Conservation (phyloP, 352 stramenopile genomes). For the Globisporangium polare region DNA sequence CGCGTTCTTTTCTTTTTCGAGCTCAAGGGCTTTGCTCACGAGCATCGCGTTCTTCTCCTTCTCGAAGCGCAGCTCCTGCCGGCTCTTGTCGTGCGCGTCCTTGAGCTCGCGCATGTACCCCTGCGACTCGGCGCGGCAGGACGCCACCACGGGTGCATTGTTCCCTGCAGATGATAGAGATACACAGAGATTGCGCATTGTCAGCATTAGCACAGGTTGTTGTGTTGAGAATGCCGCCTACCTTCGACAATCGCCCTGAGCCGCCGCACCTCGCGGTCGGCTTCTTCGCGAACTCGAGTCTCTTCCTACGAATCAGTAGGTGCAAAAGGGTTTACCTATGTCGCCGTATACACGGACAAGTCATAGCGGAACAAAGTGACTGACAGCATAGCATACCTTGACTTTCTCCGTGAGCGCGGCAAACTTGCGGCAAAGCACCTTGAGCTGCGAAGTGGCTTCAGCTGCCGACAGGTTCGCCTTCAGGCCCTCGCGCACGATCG, state of each 20-base stretch:
- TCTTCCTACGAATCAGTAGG: conserved; percentile 42
- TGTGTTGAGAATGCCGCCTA: too few relatives aligned
- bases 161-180: conserved; percentile 23
- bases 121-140: conserved; percentile 57
- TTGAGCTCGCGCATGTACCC: conserved; percentile 61
- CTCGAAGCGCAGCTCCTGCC: conserved; percentile 61
- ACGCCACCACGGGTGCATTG: conserved; percentile 42
- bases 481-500: conserved; percentile 49
- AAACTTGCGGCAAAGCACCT: conserved; percentile 83
- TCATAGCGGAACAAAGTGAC: not conserved
- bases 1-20: conserved; percentile 68
- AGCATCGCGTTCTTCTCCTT: conserved; percentile 77
- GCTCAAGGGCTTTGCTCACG: conserved; percentile 59
- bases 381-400: conserved; percentile 33
- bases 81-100: conserved; percentile 46
- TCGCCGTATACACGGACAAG: not conserved
- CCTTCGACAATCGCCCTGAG: conserved; percentile 63
- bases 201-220: not conserved
- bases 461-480: conserved; percentile 56
- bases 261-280: conserved; percentile 65
- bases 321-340: too few relatives aligned
- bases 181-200: not conserved
- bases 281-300: conserved; percentile 63
- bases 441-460: conserved; percentile 71
- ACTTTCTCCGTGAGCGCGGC: conserved; percentile 81